A percentile compares a stretch with the other conserved stretches of the same genome.
phyloP scores from a whole-genome alignment of 2,329 filamentous ascomycete genomes.

The Aspergillus arachidicola region DNA sequence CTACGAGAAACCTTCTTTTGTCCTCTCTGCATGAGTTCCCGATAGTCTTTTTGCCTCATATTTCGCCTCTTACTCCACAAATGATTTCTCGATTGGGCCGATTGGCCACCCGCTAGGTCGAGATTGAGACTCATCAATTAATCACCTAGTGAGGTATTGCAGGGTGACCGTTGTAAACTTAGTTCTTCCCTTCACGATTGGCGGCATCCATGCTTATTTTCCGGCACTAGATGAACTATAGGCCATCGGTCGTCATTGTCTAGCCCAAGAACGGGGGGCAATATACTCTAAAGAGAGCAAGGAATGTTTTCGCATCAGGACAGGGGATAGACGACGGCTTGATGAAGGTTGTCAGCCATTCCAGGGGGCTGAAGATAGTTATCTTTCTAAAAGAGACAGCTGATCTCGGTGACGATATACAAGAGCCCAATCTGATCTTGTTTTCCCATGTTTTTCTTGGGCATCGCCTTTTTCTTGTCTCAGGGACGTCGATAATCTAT shows the following conservation, averaged over 20 bases:
- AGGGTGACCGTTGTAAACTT: constrained; percentile 9
- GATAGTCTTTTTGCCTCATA: not conserved
- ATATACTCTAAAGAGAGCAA: constrained; percentile 13
- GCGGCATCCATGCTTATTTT: constrained; percentile 14
- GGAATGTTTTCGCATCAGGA: constrained; percentile 7
- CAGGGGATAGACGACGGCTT: constrained; percentile 8
- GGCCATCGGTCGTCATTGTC: constrained; percentile 9
- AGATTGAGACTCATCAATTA: constrained; percentile 20
- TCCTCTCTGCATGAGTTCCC: not conserved
- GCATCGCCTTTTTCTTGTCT: not conserved
- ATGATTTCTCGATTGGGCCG: not conserved
- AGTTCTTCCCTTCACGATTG: not conserved
- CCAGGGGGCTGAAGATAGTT: not conserved
- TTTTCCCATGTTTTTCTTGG: not conserved
- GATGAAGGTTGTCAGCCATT: constrained; percentile 12
- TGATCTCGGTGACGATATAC: not conserved
- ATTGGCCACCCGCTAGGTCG: not conserved
- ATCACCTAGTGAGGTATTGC: constrained; percentile 12
- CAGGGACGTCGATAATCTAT: not conserved
- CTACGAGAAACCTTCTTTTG: not conserved
- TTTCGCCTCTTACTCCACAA: constrained; percentile 2
- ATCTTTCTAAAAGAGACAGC: not conserved
- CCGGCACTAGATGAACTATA: constrained; percentile 9
- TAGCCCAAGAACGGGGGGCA: constrained; percentile 11
- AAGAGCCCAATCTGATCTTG: not conserved